These are phyloP conservation scores for Yamadazyma epiphylla DNA, from an alignment of 1,139 yeast genomes.

Conservation along the genomic window DNA sequence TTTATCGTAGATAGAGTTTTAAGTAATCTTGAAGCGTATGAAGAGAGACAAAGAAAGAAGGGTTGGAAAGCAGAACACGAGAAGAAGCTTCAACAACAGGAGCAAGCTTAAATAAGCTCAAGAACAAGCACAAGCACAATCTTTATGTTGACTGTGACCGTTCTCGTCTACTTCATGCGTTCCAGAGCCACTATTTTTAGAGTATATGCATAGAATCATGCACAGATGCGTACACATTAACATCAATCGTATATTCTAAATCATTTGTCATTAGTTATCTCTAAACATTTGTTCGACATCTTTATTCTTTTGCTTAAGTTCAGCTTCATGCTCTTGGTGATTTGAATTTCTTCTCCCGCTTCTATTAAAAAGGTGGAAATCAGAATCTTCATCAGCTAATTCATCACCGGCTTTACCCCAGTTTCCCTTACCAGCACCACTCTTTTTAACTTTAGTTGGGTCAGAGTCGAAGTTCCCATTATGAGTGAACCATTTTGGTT, in stretches of 20 bases:
- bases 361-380: constrained; percentile 20
- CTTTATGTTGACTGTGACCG: no score
- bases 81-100: constrained; percentile 20
- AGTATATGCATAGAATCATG: background rate
- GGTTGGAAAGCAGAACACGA: constrained; percentile 64
- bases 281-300: constrained; percentile 18
- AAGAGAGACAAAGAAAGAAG: constrained; percentile 73
- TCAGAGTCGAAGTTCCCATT: constrained; percentile 62
- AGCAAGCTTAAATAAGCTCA: constrained; percentile 4
- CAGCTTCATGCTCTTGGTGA: constrained; percentile 29
- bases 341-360: constrained; percentile 39
- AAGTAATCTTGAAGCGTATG: constrained; percentile 60
- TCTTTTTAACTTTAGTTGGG: constrained; percentile 76
- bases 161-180: no score
- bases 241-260: background rate
- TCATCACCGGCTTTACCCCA: constrained; percentile 77
- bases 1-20: constrained; percentile 68
- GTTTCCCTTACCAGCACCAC: constrained; percentile 79
- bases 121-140: no score
- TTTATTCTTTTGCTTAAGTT: constrained; percentile 20
- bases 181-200: background rate
- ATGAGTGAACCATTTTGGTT: constrained; percentile 74
- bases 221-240: no score
- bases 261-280: background rate
- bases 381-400: constrained; percentile 34